Percentiles rank a stretch among this genome's conserved stretches.
Evolutionary conservation across 257 asterid species (phyloP).

Genomic region (Linaria vulgaris): DNA sequence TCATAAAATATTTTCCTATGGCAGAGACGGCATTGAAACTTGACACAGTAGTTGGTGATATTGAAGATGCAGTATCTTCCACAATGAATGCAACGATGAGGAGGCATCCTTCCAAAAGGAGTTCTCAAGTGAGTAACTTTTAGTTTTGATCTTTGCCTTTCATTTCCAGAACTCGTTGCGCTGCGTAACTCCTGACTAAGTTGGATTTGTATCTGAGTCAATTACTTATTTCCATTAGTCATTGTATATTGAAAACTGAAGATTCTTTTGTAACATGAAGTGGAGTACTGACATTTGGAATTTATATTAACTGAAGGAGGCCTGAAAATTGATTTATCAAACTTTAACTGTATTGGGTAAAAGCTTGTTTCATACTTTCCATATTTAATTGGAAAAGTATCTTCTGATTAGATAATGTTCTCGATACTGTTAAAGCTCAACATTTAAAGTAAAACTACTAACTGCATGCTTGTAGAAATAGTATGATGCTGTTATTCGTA

Average conservation of each 20-base stretch:
- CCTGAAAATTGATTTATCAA: no score
- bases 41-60: constrained; percentile 82
- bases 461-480: constrained; percentile 1
- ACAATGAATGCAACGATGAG: constrained; percentile 59
- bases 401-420: no score
- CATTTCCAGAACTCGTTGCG: constrained; percentile 15
- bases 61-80: constrained; percentile 90
- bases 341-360: no score
- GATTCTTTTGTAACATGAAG: no score
- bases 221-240: not conserved
- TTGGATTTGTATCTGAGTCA: not conserved
- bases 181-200: constrained; percentile 11
- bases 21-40: constrained; percentile 89
- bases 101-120: constrained; percentile 50
- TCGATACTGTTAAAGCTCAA: no score
- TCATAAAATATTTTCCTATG: constrained; percentile 23
- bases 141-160: constrained; percentile 16
- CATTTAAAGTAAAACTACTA: not conserved
- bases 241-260: not conserved
- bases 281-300: no score
- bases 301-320: no score
- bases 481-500: not conserved
- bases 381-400: no score
- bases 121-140: constrained; percentile 62
- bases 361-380: no score